Percentiles rank a stretch among this genome's conserved stretches.
Conservation (phyloP, 495 filamentous ascomycete genomes). For the Trypethelium eluteriae region DNA sequence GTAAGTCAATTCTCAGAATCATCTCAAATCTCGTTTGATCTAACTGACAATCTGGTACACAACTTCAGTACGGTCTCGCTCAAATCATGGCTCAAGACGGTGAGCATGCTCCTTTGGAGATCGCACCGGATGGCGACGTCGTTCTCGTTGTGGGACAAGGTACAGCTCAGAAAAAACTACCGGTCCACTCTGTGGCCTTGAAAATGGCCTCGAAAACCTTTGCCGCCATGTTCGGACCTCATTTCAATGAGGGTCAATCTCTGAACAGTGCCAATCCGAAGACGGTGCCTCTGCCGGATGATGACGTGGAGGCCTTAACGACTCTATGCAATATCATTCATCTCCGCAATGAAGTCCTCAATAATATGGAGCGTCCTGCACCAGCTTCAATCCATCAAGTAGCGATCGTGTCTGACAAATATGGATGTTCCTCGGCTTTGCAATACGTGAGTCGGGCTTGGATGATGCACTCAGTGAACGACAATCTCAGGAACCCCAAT, state of each 20-base stretch:
- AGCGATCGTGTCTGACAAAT: not conserved
- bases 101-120: not conserved
- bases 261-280: not conserved
- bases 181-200: not conserved
- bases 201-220: not conserved
- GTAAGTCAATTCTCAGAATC: no score
- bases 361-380: no score
- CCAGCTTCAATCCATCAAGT: no score
- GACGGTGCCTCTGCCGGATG: not conserved
- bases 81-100: not conserved
- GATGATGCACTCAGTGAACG: not conserved
- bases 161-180: not conserved
- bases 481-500: not conserved
- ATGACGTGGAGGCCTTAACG: not conserved
- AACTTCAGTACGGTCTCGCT: not conserved
- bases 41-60: not conserved
- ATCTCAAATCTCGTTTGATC: no score
- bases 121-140: not conserved
- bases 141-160: not conserved
- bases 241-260: not conserved
- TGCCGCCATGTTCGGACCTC: not conserved
- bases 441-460: not conserved
- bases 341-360: not conserved
- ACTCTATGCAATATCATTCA: not conserved
- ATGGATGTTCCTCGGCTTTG: not conserved